Base-by-base conservation (phyloP, 1,284 basidiomycete species). In the Kwoniella shivajii region DNA sequence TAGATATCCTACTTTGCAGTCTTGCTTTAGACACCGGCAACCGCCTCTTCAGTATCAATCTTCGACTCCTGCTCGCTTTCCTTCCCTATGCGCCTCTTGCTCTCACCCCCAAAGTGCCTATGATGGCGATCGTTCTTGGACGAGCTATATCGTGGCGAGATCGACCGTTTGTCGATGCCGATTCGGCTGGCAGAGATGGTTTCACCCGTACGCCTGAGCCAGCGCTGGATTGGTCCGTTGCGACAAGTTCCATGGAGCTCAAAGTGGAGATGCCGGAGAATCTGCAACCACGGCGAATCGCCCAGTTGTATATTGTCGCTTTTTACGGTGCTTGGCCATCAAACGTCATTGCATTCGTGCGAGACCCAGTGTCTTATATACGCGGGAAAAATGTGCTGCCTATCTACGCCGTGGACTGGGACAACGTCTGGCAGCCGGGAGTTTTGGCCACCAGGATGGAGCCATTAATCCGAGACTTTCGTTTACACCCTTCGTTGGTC, bases 311-410 rank as follows among this genome's bases (percentile, higher is more conserved):
- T 30, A 63, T 74, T 11, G 61, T 74, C 27, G 64, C 61, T 9
- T 50, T 74, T 43, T 74, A 76, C 48, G 68, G 65, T 34, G 71
- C 67, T 2, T 76, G 74, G 74, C 74, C 74, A 2, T 76, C 74
- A 9, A 76, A 76, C 56, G 63, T 74, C n/a, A 63, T 75, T 30
- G 73, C 70, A 1, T 76, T 75, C 49, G 59, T 69, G 11, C 67
- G 73, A 52, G 68, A 76, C 56, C 72, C 71, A 0, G 64, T 64
- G 16, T 46, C 64, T 11, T 76, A 76, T 51, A 60, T 76, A 27
- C 54, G 43, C 2, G 59, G 60, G 34, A 73, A 74, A 46, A 44
- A 56, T 14, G 64, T 74, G 13, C 44, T 60, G 18, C 49, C 69
- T 7, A 43, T 73, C 4, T 76, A 76, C 56, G 60, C 60, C 7